phyloP scores from a whole-genome alignment of 192 early-diverging fungal genomes.

The Entomortierella chlamydospora region DNA sequence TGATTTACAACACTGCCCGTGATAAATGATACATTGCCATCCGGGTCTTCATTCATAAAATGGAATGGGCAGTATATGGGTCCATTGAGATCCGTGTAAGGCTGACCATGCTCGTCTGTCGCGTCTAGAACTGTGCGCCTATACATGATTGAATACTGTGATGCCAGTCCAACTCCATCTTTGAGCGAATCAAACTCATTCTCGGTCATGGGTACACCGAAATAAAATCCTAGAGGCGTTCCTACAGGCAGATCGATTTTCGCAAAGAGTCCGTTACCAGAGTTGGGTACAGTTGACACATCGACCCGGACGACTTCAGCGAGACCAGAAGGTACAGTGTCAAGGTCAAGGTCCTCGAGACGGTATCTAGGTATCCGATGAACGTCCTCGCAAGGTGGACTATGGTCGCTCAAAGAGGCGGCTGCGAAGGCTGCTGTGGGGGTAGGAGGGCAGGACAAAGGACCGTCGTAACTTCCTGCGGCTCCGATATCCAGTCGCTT shows the following conservation, averaged over 20 bases:
- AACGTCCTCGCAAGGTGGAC: background rate
- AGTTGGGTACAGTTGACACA: conserved; percentile 70
- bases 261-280: conserved; percentile 85
- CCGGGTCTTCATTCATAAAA: conserved; percentile 82
- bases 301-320: conserved; percentile 74
- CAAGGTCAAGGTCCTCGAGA: conserved; percentile 60
- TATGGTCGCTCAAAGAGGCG: background rate
- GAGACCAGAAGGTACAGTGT: conserved; percentile 64
- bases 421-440: conserved; percentile 11
- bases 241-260: conserved; percentile 74
- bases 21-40: conserved; percentile 79
- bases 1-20: conserved; percentile 89
- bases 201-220: conserved; percentile 96
- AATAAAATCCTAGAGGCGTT: conserved; percentile 90
- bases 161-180: conserved; percentile 80
- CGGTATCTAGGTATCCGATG: background rate
- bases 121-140: conserved; percentile 92
- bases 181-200: conserved; percentile 93
- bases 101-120: conserved; percentile 83
- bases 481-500: conserved; percentile 18
- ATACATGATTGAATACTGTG: conserved; percentile 92
- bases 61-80: conserved; percentile 88
- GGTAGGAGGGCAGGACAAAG: conserved; percentile 27
- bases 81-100: conserved; percentile 72
- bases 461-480: conserved; percentile 5